Conservation (phyloP, 148 eudicot genomes). For the Fallopia convolvulus region DNA sequence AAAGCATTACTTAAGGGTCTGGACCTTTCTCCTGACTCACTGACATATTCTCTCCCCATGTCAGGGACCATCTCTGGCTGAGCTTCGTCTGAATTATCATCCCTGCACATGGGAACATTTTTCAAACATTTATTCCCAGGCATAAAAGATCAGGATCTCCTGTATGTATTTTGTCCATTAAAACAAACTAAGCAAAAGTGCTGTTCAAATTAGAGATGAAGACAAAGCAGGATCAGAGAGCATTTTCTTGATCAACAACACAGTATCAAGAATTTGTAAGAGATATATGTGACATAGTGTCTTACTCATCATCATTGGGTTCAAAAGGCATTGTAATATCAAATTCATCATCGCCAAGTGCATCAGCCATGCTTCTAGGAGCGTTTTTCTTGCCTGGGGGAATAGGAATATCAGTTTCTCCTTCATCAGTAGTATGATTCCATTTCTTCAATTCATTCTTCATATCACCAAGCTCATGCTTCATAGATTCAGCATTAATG, state of each 20-base stretch:
- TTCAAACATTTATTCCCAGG: background rate
- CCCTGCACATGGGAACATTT: background rate
- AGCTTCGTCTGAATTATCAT: background rate
- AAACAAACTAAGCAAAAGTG: background rate
- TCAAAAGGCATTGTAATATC: conserved; percentile 43
- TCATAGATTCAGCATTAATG: conserved; percentile 63
- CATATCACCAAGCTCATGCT: conserved; percentile 59
- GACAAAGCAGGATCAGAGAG: background rate
- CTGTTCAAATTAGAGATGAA: background rate
- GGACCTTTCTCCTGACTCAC: conserved; percentile 21
- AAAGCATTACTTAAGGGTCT: conserved; percentile 13
- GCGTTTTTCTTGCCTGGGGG: conserved; percentile 35
- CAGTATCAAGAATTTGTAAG: background rate
- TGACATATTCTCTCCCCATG: conserved; percentile 6
- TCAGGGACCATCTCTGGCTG: conserved; percentile 3
- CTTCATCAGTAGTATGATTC: conserved; percentile 25
- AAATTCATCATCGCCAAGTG: conserved; percentile 95
- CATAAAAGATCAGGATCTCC: background rate
- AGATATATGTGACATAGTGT: background rate
- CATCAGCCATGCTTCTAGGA: conserved; percentile 81
- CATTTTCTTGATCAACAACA: background rate
- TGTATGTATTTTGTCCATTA: background rate
- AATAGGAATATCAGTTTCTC: conserved; percentile 37
- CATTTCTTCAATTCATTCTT: conserved; percentile 44
- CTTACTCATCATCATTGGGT: conserved; percentile 45